Percentiles rank a stretch among this genome's conserved stretches.
Conservation (phyloP, 2,329 filamentous ascomycete species). For the Aspergillus versicolor region DNA sequence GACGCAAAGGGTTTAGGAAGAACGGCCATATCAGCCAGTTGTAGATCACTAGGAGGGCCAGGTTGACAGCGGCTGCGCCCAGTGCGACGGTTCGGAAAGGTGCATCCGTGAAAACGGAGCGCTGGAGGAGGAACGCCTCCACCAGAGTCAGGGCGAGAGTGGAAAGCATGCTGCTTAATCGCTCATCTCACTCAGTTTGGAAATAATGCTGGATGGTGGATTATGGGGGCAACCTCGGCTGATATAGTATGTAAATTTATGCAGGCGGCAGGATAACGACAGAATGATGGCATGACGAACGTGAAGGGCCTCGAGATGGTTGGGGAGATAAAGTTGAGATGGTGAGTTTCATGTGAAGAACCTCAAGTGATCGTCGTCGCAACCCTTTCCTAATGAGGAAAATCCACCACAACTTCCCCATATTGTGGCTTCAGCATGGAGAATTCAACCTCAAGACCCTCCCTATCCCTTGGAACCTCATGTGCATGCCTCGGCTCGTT, state of each 20-base stretch:
- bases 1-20: conserved; percentile 51
- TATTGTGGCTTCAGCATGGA: background rate
- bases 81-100: conserved; percentile 26
- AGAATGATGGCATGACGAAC: background rate
- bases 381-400: conserved; percentile 13
- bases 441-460: conserved; percentile 4
- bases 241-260: conserved; percentile 7
- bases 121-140: conserved; percentile 32
- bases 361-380: conserved; percentile 10
- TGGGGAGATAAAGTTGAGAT: background rate
- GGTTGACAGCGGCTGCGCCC: conserved; percentile 24
- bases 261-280: conserved; percentile 1
- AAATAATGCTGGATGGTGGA: background rate
- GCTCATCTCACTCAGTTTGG: background rate
- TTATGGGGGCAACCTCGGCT: conserved; percentile 13
- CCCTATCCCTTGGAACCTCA: background rate
- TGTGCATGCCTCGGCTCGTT: background rate
- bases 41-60: conserved; percentile 34
- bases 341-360: conserved; percentile 2
- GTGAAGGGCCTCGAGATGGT: background rate
- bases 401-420: conserved; percentile 2
- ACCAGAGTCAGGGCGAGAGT: conserved; percentile 21
- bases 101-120: conserved; percentile 23
- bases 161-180: conserved; percentile 2
- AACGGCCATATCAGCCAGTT: conserved; percentile 50